Evolutionary conservation across 2,329 filamentous ascomycete genomes (phyloP).

Genomic region (Colletotrichum chlorophyti): DNA sequence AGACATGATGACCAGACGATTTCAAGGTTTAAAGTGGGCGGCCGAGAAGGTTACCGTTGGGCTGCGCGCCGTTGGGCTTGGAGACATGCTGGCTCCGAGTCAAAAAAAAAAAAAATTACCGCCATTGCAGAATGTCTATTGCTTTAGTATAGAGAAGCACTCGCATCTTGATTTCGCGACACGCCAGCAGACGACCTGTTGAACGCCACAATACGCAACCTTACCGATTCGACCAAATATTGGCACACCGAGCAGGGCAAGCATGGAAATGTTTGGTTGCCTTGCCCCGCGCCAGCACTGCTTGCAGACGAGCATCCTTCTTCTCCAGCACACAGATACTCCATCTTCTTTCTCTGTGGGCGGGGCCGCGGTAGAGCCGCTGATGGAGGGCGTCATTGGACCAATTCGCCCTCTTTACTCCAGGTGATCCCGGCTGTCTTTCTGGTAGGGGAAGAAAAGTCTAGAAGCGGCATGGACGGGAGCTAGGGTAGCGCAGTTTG

Average conservation of each 20-base stretch:
- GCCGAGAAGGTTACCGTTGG: not conserved
- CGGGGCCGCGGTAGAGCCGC: constrained; percentile 11
- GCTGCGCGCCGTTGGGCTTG: not conserved
- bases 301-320: not conserved
- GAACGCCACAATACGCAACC: constrained; percentile 21
- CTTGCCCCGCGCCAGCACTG: not conserved
- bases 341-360: not conserved
- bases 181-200: constrained; percentile 16
- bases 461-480: not conserved
- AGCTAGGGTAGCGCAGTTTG: not conserved
- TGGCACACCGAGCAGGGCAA: not conserved
- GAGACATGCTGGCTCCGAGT: not conserved
- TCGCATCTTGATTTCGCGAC: not conserved
- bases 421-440: not conserved
- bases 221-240: constrained; percentile 1
- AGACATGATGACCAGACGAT: constrained; percentile 1
- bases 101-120: no score
- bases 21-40: not conserved
- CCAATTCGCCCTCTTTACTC: not conserved
- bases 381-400: not conserved
- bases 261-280: not conserved
- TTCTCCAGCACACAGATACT: constrained; percentile 4
- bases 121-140: no score
- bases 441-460: no score
- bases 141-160: no score